Evolutionary conservation across 441 rosid genomes (phyloP).

Genomic region (Erysimum cheiri): DNA sequence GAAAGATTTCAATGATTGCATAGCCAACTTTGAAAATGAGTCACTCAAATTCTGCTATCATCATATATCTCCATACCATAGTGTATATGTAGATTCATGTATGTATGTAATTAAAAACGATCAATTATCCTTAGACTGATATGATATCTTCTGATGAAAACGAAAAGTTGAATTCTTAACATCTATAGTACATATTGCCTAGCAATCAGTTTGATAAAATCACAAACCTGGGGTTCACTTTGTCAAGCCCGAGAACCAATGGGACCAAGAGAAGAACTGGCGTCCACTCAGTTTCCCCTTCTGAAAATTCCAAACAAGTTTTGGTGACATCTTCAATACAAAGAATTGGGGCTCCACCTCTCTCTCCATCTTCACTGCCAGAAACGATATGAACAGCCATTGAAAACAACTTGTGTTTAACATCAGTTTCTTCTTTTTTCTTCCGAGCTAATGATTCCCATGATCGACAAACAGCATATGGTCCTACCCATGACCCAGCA

Average conservation of each 20-base stretch:
- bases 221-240: constrained; percentile 84
- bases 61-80: constrained; percentile 35
- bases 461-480: constrained; percentile 94
- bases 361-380: constrained; percentile 93
- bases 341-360: constrained; percentile 96
- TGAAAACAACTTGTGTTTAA: constrained; percentile 52
- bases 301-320: constrained; percentile 71
- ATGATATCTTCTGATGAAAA: background rate
- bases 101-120: constrained; percentile 61
- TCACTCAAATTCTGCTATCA: constrained; percentile 65
- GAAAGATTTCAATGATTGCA: constrained; percentile 63
- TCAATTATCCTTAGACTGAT: background rate
- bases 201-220: constrained; percentile 50
- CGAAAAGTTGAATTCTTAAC: constrained; percentile 29
- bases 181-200: constrained; percentile 51
- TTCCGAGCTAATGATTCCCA: constrained; percentile 76
- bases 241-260: constrained; percentile 92
- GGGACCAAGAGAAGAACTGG: constrained; percentile 92
- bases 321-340: constrained; percentile 82
- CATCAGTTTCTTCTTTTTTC: constrained; percentile 53
- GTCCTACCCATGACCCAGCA: constrained; percentile 99
- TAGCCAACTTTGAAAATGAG: constrained; percentile 63
- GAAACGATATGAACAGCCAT: constrained; percentile 93
- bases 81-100: constrained; percentile 56
- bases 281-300: constrained; percentile 69